Base-by-base conservation (phyloP, 2,329 filamentous ascomycete species). In the Apiospora hydei region DNA sequence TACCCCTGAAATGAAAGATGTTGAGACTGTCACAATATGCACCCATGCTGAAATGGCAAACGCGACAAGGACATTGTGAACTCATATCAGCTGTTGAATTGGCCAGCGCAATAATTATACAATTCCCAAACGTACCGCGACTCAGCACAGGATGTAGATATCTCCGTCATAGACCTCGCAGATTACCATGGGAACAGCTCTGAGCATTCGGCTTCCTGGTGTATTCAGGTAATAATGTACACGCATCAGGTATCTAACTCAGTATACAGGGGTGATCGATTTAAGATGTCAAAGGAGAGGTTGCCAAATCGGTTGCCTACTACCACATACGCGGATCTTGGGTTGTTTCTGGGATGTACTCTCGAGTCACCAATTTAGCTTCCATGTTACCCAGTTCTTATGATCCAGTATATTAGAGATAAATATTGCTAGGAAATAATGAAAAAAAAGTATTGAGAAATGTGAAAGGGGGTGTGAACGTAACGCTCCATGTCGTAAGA, bases 161-260 rank as follows among this genome's bases (percentile, higher is more conserved):
- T 47, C 46, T 8, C 18, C 2, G 7, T 47, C 4, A n/a, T 2
- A 3, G 21, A 4, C 6, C 0, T 47, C 4, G 5, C 0, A 10
- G 10, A 8, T 6, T 10, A 5, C 7, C 2, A 47, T 7, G 18
- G 3, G 26, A 1, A 30, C 26, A 30, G 26, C 26, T 30, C 26
- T 30, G 26, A 30, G 26, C 26, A 30, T 30, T 30, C 26, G 26
- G 26, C 3, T 30, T 30, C 26, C 26, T 30, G 26, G 1, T 30
- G 26, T 3, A 30, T 30, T 30, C 26, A 30, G 26, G 26, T 30
- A 30, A 30, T 30, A 30, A 30, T 3, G 26, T 30, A 30, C 26
- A 30, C 26, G 18, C 44, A 2, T 47, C 16, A 21, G 21, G 7
- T 21, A 6, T 16, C 14, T 47, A 21, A 47, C 3, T 18, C 16